A percentile compares a stretch with the other conserved stretches of the same genome.
These are phyloP conservation scores for Alternaria arbusti DNA, from an alignment of 2,329 filamentous ascomycete genomes.

Conservation along the genomic window DNA sequence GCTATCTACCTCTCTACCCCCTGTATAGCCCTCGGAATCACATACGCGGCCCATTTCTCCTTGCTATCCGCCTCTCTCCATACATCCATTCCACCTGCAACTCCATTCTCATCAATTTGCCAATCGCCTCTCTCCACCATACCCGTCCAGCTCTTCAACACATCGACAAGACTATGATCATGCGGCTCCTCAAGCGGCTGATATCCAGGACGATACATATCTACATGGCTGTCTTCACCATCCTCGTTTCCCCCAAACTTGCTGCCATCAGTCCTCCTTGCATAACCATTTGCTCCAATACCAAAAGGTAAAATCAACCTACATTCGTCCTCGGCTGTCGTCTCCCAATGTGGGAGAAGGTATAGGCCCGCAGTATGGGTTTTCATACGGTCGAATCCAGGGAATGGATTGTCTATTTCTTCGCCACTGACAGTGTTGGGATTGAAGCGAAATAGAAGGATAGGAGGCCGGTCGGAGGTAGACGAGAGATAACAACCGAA, in stretches of 20 bases:
- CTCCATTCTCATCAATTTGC: conserved; percentile 21
- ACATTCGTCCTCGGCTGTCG: conserved; percentile 17
- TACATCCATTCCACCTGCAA: conserved; percentile 24
- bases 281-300: conserved; percentile 21
- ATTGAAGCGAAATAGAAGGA: conserved; percentile 11
- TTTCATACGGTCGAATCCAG: neutral
- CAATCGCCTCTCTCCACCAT: conserved; percentile 31
- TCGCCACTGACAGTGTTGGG: neutral
- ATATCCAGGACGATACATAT: conserved; percentile 20
- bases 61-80: conserved; percentile 26
- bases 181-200: conserved; percentile 10
- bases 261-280: conserved; percentile 20
- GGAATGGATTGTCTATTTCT: neutral
- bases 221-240: conserved; percentile 3
- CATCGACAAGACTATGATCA: conserved; percentile 12
- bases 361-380: conserved; percentile 23
- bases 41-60: conserved; percentile 18
- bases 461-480: neutral
- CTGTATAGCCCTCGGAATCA: conserved; percentile 8
- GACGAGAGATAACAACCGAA: conserved; percentile 4
- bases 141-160: conserved; percentile 22
- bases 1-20: conserved; percentile 1
- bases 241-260: conserved; percentile 11
- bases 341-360: conserved; percentile 2
- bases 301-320: conserved; percentile 21